Percentiles rank a stretch among this genome's conserved stretches.
These are phyloP conservation scores for Neurospora intermedia DNA, from an alignment of 495 filamentous ascomycete species.

Conservation along the genomic window DNA sequence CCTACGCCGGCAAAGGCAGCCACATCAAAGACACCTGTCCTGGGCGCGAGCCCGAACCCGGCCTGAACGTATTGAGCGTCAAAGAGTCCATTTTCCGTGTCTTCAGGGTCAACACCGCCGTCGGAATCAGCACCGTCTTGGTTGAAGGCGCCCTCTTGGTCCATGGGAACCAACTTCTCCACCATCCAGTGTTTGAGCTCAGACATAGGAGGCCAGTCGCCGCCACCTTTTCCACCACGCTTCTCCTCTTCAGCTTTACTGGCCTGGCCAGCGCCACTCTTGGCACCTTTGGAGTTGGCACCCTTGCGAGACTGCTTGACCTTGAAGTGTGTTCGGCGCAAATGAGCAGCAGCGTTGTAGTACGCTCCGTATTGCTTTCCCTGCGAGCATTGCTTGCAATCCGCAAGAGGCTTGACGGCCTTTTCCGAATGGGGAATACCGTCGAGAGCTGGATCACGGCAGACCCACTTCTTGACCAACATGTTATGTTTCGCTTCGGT, in stretches of 20 bases:
- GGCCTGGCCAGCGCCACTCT: slow-evolving; percentile 25
- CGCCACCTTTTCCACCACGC: slow-evolving; percentile 74
- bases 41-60: slow-evolving; percentile 2
- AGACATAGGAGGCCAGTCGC: slow-evolving; percentile 72
- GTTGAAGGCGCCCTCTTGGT: slow-evolving; percentile 15
- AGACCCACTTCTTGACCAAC: slow-evolving; percentile 73
- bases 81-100: slow-evolving; percentile 17
- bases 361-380: slow-evolving; percentile 81
- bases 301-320: slow-evolving; percentile 34
- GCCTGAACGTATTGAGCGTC: slow-evolving; percentile 7
- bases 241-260: slow-evolving; percentile 36
- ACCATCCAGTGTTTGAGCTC: slow-evolving; percentile 75
- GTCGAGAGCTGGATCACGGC: slow-evolving; percentile 31
- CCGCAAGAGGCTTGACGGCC: slow-evolving; percentile 55
- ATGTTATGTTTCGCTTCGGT: slow-evolving; percentile 65
- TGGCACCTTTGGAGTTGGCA: slow-evolving; percentile 23
- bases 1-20: slow-evolving; percentile 21
- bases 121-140: slow-evolving; percentile 20
- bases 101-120: slow-evolving; percentile 21
- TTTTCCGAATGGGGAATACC: slow-evolving; percentile 30
- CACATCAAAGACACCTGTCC: slow-evolving; percentile 16
- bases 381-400: slow-evolving; percentile 76
- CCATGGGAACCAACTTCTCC: slow-evolving; percentile 44
- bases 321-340: slow-evolving; percentile 79
- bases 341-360: slow-evolving; percentile 91